phyloP scores from a whole-genome alignment of 352 stramenopile genomes.

The Globisporangium heterothallicum region DNA sequence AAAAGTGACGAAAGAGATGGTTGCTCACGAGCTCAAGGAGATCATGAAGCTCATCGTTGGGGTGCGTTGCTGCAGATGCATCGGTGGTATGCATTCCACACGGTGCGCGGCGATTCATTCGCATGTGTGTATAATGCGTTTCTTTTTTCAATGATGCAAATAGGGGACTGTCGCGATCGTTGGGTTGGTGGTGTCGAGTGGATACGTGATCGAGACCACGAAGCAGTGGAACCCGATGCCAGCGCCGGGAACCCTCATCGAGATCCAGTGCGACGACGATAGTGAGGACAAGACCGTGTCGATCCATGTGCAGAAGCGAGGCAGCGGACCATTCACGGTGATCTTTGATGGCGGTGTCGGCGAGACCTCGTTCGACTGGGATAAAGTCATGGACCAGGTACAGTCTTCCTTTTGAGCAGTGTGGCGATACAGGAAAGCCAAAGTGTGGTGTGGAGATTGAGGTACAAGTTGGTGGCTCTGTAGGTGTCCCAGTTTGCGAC shows the following conservation, averaged over 20 bases:
- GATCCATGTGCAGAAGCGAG: slow-evolving; percentile 49
- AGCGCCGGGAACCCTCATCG: slow-evolving; percentile 41
- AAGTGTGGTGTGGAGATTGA: background rate
- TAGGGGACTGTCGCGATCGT: slow-evolving; percentile 37
- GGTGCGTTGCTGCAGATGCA: slow-evolving; percentile 15
- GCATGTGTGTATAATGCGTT: background rate
- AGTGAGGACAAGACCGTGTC: slow-evolving; percentile 30
- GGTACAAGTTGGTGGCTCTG: background rate
- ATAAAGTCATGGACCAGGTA: slow-evolving; percentile 54
- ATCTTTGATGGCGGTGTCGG: slow-evolving; percentile 70
- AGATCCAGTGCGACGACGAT: slow-evolving; percentile 31
- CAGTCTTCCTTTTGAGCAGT: no score
- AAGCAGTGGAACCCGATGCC: slow-evolving; percentile 54
- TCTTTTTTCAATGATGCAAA: no score
- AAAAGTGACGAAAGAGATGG: slow-evolving; percentile 34
- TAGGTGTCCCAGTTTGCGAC: slow-evolving; percentile 42
- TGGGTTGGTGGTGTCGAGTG: slow-evolving; percentile 40
- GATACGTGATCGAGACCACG: slow-evolving; percentile 65
- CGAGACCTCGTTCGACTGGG: slow-evolving; percentile 84
- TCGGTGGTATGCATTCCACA: background rate
- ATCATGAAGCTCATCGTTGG: slow-evolving; percentile 60
- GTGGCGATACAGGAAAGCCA: no score
- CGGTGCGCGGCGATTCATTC: background rate
- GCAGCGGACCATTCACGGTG: slow-evolving; percentile 48
- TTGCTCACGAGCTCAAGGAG: slow-evolving; percentile 50